Conservation (phyloP, 305 asterid genomes). For the Fraxinus albicans region DNA sequence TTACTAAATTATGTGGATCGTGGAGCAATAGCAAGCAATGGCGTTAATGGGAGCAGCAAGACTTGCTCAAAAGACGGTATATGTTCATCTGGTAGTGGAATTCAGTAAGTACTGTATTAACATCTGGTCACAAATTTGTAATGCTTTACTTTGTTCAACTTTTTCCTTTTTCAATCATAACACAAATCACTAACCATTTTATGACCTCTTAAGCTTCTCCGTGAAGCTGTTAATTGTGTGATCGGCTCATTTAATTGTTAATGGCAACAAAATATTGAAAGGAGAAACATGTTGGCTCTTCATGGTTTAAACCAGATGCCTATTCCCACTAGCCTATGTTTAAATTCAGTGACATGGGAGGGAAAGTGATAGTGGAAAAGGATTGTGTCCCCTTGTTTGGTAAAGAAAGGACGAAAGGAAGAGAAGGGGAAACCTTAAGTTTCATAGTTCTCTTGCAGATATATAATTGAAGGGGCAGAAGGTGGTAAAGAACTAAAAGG, state of each 20-base stretch:
- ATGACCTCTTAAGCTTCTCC: not conserved
- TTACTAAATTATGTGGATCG: constrained; percentile 80
- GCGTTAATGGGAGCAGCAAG: constrained; percentile 73
- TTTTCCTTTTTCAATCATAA: not conserved
- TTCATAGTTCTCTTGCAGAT: not conserved
- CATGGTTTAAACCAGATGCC: not conserved
- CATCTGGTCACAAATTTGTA: constrained; percentile 6
- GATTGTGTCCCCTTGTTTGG: not conserved
- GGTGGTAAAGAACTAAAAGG: not conserved
- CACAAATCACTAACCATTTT: not conserved
- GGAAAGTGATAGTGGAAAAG: not conserved
- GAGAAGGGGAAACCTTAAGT: not conserved
- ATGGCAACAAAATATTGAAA: not conserved
- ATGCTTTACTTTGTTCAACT: not conserved
- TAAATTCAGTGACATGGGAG: not conserved
- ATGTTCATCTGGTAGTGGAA: constrained; percentile 78
- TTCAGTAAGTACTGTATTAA: constrained; percentile 61
- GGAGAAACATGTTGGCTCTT: not conserved
- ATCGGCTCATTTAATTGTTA: not conserved
- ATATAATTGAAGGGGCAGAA: not conserved
- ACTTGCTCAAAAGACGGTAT: constrained; percentile 55
- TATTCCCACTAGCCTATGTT: not conserved
- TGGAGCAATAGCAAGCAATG: constrained; percentile 90
- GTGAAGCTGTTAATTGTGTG: not conserved
- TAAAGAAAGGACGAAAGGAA: not conserved